Evolutionary conservation across 345 rosid species (phyloP), one percentile per base, ranked within the genome.

Genomic region (Abelmoschus esculentus): DNA sequence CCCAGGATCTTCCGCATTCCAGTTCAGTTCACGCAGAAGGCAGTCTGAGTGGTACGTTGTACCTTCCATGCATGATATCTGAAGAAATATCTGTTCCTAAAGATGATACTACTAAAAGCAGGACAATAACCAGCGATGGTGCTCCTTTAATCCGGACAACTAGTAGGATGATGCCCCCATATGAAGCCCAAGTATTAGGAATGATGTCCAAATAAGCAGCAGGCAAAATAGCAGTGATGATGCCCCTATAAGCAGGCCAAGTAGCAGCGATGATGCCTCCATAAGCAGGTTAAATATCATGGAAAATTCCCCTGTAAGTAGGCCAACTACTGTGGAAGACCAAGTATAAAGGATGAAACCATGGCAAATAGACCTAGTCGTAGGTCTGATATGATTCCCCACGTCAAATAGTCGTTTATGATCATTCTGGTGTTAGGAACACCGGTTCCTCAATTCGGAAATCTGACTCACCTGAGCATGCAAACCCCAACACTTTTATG

Each of bases 391-490:
- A 46, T 13, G 50, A 46, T 46, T 15, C 50, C 14, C 50, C n/a
- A n/a, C n/a, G n/a, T n/a, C n/a, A n/a, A n/a, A n/a, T n/a, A n/a
- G n/a, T n/a, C n/a, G n/a, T n/a, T n/a, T n/a, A n/a, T n/a, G n/a
- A 87, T 78, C 76, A 38, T 57, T 77, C 86, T n/a, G 74, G 81
- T 44, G 66, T 61, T 11, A 85, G 78, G 74, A 77, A 74, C 49
- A 15, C 61, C 36, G 6, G 28, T 57, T 57, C 59, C 59, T 15
- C 82, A 14, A 69, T 49, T 65, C 72, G 79, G 58, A 80, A 76
- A 75, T 74, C 88, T 13, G 85, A 81, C 76, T 58, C 80, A 4
- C 75, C 81, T 2, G 84, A 82, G 71, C 82, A 73, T 7, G 68
- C 79, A 28, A 83, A 85, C 63, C 70, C 84, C 70, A 79, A 66